Evolutionary conservation across 2,329 filamentous ascomycete species (phyloP), one percentile per base, ranked within the genome.

Genomic region (Phaeomoniella chlamydospora): DNA sequence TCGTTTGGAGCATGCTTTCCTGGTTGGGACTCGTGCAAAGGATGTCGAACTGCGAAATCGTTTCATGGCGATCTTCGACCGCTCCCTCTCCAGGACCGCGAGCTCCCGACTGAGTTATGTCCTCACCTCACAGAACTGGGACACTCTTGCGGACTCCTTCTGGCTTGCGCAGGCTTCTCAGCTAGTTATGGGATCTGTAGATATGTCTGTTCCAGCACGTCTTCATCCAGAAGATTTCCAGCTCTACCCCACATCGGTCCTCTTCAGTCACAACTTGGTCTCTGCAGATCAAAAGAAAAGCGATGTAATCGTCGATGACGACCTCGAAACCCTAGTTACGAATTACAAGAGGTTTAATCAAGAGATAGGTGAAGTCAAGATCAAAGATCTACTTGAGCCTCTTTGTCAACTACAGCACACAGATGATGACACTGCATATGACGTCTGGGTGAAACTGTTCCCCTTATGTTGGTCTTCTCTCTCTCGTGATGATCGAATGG

Each of bases 111-210:
- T 98, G 29, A 80, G 80, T 40, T 96, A 94, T 58, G 80, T 96
- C 3, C 72, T 98, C 37, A 78, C 77, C 1, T 80, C 82, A 15
- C 92, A 98, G 54, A 96, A 96, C 48, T 99, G 90, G 90, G 88
- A 96, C 53, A 92, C 84, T 0, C 67, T 99, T 33, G 77, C 77
- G 2, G 90, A 98, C 48, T 93, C 84, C 1, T 99, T 93, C 62
- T 99, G 92, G 92, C 66, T 99, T 34, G 80, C 86, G 29, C 90
- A 99, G 58, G 88, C 92, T 19, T 86, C 86, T 13, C 90, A 98
- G 50, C 68, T 98, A 29, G 74, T 99, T 38, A 74, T 98, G 44
- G 87, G 90, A 12, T 87, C 84, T 4, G 72, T 96, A 30, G 90
- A 98, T 53, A 79, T 84, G 67, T 84, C 81, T 45, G 71, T 72